Evolutionary conservation across 2,329 filamentous ascomycete species (phyloP), one percentile per base, ranked within the genome.

Genomic region (Pezicula rhizophila): DNA sequence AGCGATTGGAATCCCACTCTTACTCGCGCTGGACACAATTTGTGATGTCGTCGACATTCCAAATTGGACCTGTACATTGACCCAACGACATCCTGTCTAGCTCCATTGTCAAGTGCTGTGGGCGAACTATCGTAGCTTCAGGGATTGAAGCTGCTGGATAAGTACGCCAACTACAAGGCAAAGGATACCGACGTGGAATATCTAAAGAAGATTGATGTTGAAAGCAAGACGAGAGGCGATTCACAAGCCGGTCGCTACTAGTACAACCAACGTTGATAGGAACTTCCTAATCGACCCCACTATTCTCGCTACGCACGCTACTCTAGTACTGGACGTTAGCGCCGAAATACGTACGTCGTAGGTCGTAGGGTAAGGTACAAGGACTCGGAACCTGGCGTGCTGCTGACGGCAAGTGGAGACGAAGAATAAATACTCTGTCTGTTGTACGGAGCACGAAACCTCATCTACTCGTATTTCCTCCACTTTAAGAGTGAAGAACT

Each of bases 21-120:
- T 70, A 89, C 85, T 89, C 82, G 70, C 75, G 72, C 59, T 77
- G 77, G 63, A 85, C 83, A 65, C 82, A 85, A 46, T 70, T 68
- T 39, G 74, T 78, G 58, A 85, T 78, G 68, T 85, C 82, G 66
- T 85, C 82, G 53, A 78, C 67, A 54, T 69, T 72, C 82, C 82
- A 85, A 45, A 66, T 53, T n/a, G 65, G 65, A 26, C 60, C 58
- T 34, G 53, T 40, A 51, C 66, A 68, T 31, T 56, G 40, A 42
- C 53, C 59, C 44, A 64, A 50, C 59, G 58, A 59, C 28, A 39
- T 51, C 34, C 28, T 20, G 35, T 39, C 18, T 33, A 40, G 18
- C 40, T 15, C 40, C 12, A 26, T 42, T 26, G 40, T 25, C n/a
- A 6, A 25, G 31, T 25, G 23, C 25, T 17, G 40, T 14, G 25